Evolutionary conservation across 768 basidiomycete genomes (phyloP).

Genomic region (Suillus sp.): DNA sequence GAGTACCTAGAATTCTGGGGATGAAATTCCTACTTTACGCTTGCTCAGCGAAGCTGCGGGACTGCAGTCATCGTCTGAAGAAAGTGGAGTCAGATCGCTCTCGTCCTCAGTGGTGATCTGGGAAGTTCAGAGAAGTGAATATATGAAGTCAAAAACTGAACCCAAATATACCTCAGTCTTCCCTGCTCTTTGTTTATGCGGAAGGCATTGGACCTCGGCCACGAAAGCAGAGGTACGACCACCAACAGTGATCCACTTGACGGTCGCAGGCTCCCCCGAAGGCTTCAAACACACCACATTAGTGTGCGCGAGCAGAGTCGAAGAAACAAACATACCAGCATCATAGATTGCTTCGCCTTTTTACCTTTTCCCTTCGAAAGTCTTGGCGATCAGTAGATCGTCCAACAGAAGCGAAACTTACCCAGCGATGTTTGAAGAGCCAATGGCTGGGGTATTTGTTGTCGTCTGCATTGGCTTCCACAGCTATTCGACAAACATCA

Average conservation of each 20-base stretch:
- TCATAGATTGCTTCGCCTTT: slow-evolving; percentile 47
- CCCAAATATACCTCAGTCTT: slow-evolving; percentile 7
- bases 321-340: slow-evolving; percentile 41
- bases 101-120: slow-evolving; percentile 4
- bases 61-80: neutral
- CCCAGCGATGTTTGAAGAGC: slow-evolving; percentile 74
- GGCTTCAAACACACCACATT: slow-evolving; percentile 45
- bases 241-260: slow-evolving; percentile 74
- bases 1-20: neutral
- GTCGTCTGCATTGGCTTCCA: slow-evolving; percentile 71
- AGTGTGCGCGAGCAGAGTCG: slow-evolving; percentile 1
- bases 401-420: slow-evolving; percentile 25
- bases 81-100: slow-evolving; percentile 6
- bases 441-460: slow-evolving; percentile 65
- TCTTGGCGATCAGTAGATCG: slow-evolving; percentile 18
- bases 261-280: slow-evolving; percentile 67
- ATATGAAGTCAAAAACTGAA: neutral
- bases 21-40: slow-evolving; percentile 6
- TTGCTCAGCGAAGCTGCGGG: neutral
- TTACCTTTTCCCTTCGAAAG: slow-evolving; percentile 57
- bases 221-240: slow-evolving; percentile 79
- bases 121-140: neutral
- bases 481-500: slow-evolving; percentile 60
- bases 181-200: slow-evolving; percentile 13
- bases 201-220: slow-evolving; percentile 54